Percentiles rank a stretch among this genome's conserved stretches.
Conservation (phyloP, 108 stramenopile genomes). For the Skeletonema marinoi region DNA sequence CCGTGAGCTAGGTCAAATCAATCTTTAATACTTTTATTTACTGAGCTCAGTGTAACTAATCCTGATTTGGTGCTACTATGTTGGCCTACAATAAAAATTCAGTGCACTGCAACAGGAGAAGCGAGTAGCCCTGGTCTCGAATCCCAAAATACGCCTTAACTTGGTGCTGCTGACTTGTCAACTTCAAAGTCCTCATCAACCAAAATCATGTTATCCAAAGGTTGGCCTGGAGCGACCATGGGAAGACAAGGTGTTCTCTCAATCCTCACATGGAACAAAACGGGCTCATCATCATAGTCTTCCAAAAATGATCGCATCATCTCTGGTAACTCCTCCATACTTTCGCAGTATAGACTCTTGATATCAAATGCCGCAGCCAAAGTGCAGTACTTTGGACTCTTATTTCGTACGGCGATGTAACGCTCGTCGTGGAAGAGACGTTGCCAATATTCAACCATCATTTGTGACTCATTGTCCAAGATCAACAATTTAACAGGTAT, state of each 20-base stretch:
- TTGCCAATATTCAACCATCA: constrained; percentile 97
- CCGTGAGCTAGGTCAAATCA: not conserved
- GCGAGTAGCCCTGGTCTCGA: not conserved
- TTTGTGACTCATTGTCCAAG: constrained; percentile 90
- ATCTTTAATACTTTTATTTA: not conserved
- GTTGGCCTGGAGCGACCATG: constrained; percentile 87
- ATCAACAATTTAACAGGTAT: constrained; percentile 91
- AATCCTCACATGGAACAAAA: constrained; percentile 87
- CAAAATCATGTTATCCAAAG: constrained; percentile 88
- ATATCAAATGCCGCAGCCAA: constrained; percentile 84
- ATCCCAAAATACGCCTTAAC: constrained; percentile 52
- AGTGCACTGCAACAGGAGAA: not conserved
- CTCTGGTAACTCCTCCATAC: constrained; percentile 75
- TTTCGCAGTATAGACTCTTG: constrained; percentile 76
- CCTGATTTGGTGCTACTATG: not conserved
- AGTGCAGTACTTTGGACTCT: constrained; percentile 77
- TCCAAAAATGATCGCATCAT: constrained; percentile 85
- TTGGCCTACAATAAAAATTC: not conserved
- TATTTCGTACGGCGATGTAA: constrained; percentile 82
- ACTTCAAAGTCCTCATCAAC: constrained; percentile 82
- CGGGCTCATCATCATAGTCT: constrained; percentile 86
- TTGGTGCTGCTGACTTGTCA: constrained; percentile 79
- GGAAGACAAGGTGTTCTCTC: constrained; percentile 88
- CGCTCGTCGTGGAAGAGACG: constrained; percentile 89
- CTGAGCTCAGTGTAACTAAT: not conserved